Percentiles rank a stretch among this genome's conserved stretches.
Evolutionary conservation across 202 grass and related monocot species (phyloP).

Genomic region (Brachypodium distachyon): DNA sequence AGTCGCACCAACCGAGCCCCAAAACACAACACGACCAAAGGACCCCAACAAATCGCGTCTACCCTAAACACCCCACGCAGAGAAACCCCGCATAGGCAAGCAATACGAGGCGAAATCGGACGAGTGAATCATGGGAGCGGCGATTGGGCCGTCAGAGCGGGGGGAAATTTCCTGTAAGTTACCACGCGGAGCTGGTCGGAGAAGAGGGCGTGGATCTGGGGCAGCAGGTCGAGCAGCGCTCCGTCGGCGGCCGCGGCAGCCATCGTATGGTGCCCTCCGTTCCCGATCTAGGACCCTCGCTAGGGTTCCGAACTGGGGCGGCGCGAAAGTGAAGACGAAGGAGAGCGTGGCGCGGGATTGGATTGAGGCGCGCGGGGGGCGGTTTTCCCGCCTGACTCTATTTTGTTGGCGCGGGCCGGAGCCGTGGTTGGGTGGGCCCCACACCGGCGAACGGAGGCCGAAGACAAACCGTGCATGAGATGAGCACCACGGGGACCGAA

Average conservation of each 20-base stretch:
- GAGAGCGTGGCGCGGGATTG: background rate
- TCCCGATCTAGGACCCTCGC: background rate
- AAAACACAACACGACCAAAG: background rate
- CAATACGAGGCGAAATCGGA: background rate
- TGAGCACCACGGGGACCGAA: too few species aligned
- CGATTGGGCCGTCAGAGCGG: background rate
- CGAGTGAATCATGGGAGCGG: background rate
- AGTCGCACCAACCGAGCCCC: background rate
- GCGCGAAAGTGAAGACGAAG: background rate
- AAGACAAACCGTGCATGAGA: too few species aligned
- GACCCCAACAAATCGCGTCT: background rate
- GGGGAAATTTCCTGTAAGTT: background rate
- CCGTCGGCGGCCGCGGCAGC: conserved; percentile 16
- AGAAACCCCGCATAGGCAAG: background rate
- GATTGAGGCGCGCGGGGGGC: background rate
- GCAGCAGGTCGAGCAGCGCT: conserved; percentile 48
- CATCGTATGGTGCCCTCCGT: conserved; percentile 1
- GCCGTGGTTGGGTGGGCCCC: background rate
- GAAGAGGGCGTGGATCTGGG: conserved; percentile 71
- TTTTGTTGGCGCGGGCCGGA: background rate
- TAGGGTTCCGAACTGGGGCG: conserved; percentile 22
- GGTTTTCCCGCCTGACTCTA: conserved; percentile 33
- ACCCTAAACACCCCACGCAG: background rate
- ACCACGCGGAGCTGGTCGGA: conserved; percentile 72
- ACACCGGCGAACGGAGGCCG: background rate